Conservation (phyloP, 352 stramenopile species). For the Pythium apleroticum region DNA sequence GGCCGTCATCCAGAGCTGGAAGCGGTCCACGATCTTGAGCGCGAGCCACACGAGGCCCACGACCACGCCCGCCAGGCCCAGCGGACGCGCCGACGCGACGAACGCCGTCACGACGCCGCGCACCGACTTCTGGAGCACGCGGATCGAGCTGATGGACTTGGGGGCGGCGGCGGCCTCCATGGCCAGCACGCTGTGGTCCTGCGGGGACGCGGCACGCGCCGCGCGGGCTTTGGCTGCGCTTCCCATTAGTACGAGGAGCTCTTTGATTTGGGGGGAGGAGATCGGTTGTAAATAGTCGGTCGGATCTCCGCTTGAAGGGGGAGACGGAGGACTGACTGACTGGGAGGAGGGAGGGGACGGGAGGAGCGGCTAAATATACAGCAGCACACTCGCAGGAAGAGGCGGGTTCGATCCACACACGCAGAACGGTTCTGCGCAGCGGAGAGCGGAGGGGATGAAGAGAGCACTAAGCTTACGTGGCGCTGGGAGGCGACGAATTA, state of each 20-base stretch:
- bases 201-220: conserved; percentile 11
- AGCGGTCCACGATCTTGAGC: conserved; percentile 43
- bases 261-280: background rate
- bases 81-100: conserved; percentile 30
- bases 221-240: conserved; percentile 20
- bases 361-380: background rate
- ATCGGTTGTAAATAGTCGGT: background rate
- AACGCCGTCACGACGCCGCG: conserved; percentile 28
- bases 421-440: background rate
- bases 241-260: conserved; percentile 14
- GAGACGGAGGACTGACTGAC: no score
- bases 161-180: conserved; percentile 12
- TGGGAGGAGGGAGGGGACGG: background rate
- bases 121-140: conserved; percentile 26
- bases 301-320: background rate
- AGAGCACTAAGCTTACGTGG: conserved; percentile 3
- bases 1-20: conserved; percentile 70
- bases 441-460: background rate
- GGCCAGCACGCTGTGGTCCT: conserved; percentile 12
- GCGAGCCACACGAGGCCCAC: conserved; percentile 47
- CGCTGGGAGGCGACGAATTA: background rate
- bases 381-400: conserved; percentile 2
- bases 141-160: conserved; percentile 11
- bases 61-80: conserved; percentile 34
- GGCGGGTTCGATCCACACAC: conserved; percentile 4